Conservation (phyloP, 352 stramenopile species). For the Phytophthora brassicae region DNA sequence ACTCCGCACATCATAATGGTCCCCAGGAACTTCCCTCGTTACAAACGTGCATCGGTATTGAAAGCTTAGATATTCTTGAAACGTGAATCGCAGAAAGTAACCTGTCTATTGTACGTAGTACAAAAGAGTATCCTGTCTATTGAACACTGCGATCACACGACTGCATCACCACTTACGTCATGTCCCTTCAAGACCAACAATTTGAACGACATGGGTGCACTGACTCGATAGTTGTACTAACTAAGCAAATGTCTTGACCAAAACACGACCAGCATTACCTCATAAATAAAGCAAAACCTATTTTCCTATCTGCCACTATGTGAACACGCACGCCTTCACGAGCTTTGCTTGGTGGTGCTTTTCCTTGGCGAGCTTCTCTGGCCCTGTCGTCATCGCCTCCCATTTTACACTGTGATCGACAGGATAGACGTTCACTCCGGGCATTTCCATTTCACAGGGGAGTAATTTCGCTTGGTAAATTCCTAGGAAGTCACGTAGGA, state of each 20-base stretch:
- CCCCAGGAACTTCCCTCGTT: too few relatives aligned
- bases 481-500: conserved; percentile 59
- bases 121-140: too few relatives aligned
- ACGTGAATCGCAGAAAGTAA: too few relatives aligned
- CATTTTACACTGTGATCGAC: conserved; percentile 12
- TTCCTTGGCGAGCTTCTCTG: conserved; percentile 3
- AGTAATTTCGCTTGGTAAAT: neutral
- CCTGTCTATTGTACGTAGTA: too few relatives aligned
- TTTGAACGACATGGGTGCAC: conserved; percentile 2
- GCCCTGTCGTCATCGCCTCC: neutral
- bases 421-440: neutral
- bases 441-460: neutral
- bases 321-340: conserved; percentile 6
- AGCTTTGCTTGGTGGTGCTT: conserved; percentile 15
- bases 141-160: too few relatives aligned
- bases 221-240: conserved; percentile 22
- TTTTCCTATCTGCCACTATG: conserved; percentile 24
- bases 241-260: too few relatives aligned
- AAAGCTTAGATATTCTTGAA: too few relatives aligned
- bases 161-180: neutral
- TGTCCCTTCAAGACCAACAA: neutral
- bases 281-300: conserved; percentile 40
- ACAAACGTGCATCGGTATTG: too few relatives aligned
- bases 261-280: conserved; percentile 22
- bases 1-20: too few relatives aligned